Base-by-base conservation (phyloP, 441 rosid genomes). In the Arabidopsis lyrata region DNA sequence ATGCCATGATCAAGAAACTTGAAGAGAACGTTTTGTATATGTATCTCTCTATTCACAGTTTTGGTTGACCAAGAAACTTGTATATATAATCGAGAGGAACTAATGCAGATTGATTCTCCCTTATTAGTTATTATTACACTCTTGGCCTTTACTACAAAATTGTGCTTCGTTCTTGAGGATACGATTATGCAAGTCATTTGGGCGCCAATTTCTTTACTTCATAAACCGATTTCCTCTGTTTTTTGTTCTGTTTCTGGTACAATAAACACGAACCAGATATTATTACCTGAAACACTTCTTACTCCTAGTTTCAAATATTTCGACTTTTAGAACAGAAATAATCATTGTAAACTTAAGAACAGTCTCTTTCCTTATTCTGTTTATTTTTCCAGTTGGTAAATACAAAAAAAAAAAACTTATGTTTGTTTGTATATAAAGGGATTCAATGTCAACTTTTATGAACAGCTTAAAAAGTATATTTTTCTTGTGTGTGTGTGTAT, bases 371-470 rank as follows among this genome's bases (percentile, higher is more conserved):
- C 35, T 54, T 59, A 20, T 8, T 16, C 32, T 20, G 41, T 10
- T 12, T 8, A 9, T 50, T n/a, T 49, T 13, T 12, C 44, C 58
- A 8, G 63, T 69, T 6, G n/a, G 71, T 55, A 47, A 36, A 38
- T 69, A 60, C 68, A 20, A 60, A 31, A 45, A 14, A 1, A 34
- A 10, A 52, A n/a, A n/a, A n/a, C n/a, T 15, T 61, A 34, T 22
- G 14, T 13, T 69, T 38, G 68, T 64, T 53, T 38, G 18, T 16
- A 62, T 36, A 62, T 27, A 32, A 31, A 62, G 63, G 63, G 47
- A 59, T 45, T 59, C 70, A 68, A 36, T 53, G 62, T 62, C n/a
- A 54, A 29, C 15, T 69, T 70, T 50, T 75, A 68, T 61, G 74
- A 75, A 68, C 69, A 61, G 64, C 27, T 54, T 70, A 48, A 66